A percentile compares a stretch with the other conserved stretches of the same genome.
Conservation (phyloP, 345 rosid genomes). For the Citrus reticulata region DNA sequence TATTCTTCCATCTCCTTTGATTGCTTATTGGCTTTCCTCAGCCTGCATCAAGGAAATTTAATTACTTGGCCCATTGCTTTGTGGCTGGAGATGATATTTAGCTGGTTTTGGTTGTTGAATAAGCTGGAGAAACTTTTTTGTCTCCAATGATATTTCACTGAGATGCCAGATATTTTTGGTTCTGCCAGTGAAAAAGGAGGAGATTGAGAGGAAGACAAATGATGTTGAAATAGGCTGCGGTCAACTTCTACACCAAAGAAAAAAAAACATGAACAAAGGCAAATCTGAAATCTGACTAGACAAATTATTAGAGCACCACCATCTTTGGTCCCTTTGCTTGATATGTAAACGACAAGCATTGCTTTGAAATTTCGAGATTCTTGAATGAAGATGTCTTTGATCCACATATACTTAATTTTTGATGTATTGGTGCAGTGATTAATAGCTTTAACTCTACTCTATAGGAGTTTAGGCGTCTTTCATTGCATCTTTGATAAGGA, state of each 20-base stretch:
- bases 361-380: neutral
- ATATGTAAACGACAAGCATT: neutral
- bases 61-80: neutral
- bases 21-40: neutral
- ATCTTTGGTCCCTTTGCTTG: neutral
- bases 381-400: neutral
- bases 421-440: neutral
- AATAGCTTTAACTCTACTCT: too few species aligned
- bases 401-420: neutral
- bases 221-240: neutral
- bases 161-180: neutral
- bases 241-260: neutral
- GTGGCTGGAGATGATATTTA: neutral
- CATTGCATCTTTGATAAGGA: too few species aligned
- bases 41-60: neutral
- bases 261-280: neutral
- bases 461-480: too few species aligned
- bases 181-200: neutral
- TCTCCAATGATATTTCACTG: neutral
- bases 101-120: neutral
- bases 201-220: neutral
- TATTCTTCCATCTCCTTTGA: neutral
- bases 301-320: neutral
- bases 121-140: neutral
- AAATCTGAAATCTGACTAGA: neutral